Base-by-base conservation (phyloP, 257 asterid genomes). In the Solanum etuberosum region DNA sequence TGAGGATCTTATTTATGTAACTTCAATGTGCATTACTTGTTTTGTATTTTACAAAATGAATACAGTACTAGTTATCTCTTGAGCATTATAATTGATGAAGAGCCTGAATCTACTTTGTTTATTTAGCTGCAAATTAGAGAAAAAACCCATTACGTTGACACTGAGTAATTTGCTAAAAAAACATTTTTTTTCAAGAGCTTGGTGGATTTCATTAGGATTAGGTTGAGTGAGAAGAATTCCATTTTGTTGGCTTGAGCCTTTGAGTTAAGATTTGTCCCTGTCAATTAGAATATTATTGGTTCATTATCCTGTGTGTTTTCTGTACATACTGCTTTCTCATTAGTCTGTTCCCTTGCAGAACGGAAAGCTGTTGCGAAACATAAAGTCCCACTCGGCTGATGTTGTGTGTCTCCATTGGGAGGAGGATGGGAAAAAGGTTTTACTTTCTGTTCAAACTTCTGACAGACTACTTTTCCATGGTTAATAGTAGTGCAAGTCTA, bases 341-440 rank as follows among this genome's bases (percentile, higher is more conserved):
- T 90, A 40, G 31, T 5, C 32, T 80, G 68, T 80, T 48, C 54
- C 42, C 68, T 38, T 89, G 86, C 91, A 97, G 99, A 94, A 97
- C 43, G 99, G 99, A 85, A 97, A 96, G 94, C 95, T 94, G 89
- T 89, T 97, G 86, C 92, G 98, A 90, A 93, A 93, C 91, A 92
- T 91, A 88, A 97, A 94, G 89, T 91, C 92, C 88, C 99, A 97
- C 83, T 78, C 88, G 54, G 94, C 88, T 88, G 95, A 97, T 89
- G 94, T 96, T 87, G 91, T 92, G 87, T 95, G 95, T 90, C 98
- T 97, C 89, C 93, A 92, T 91, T 97, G 99, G 99, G 98, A 90
- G 91, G 99, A 96, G 89, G 97, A 97, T 88, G 89, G 92, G 83
- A 92, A 91, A 35, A 93, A 89, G 90, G 83, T 89, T 88, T 85